phyloP scores from a whole-genome alignment of 2,329 filamentous ascomycete genomes.

The Alternaria alternata region DNA sequence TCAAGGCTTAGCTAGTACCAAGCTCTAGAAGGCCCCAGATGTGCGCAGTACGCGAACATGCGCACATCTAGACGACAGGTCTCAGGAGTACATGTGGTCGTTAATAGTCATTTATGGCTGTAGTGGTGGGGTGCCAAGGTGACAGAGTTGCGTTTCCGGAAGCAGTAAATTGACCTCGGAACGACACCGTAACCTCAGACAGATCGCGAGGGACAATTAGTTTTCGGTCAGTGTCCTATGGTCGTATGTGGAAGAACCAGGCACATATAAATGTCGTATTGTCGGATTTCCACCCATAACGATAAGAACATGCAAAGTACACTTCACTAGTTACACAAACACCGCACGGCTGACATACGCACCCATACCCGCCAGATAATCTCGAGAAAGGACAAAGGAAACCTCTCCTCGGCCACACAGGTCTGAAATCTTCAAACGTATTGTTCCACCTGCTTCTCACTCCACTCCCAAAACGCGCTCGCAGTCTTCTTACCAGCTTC shows the following conservation, averaged over 20 bases:
- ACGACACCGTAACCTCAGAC: neutral
- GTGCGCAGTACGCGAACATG: neutral
- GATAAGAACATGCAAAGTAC: too few relatives aligned
- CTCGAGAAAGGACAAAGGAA: too few relatives aligned
- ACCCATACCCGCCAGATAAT: too few relatives aligned
- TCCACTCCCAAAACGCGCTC: slow-evolving; percentile 57
- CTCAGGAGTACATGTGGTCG: neutral
- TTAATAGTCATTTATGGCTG: neutral
- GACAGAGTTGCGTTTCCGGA: neutral
- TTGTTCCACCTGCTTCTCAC: slow-evolving; percentile 45
- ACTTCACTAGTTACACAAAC: too few relatives aligned
- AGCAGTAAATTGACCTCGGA: neutral
- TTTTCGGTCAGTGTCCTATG: too few relatives aligned
- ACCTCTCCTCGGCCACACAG: too few relatives aligned
- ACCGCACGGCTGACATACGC: too few relatives aligned
- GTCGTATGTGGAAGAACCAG: too few relatives aligned
- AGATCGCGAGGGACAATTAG: neutral
- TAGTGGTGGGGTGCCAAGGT: neutral
- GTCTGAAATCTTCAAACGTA: slow-evolving; percentile 16
- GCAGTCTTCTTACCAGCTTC: slow-evolving; percentile 44
- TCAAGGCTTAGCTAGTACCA: too few relatives aligned
- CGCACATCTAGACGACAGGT: neutral
- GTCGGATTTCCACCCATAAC: too few relatives aligned
- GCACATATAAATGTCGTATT: too few relatives aligned
- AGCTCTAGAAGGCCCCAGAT: too few relatives aligned